Evolutionary conservation across 2,329 filamentous ascomycete species (phyloP).

Genomic region (Fusarium mexicanum): DNA sequence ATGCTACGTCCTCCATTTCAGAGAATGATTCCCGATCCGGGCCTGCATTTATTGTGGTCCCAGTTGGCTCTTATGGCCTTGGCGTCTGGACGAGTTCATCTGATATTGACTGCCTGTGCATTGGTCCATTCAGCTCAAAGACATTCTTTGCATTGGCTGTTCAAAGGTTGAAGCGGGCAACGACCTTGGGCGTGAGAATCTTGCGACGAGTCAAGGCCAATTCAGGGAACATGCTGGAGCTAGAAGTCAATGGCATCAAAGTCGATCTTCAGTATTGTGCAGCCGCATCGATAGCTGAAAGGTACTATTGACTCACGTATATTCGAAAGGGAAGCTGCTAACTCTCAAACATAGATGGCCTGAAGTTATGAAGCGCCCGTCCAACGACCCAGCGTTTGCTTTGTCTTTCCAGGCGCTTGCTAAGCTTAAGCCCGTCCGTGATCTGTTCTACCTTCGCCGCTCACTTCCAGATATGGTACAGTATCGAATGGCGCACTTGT

Average conservation of each 20-base stretch:
- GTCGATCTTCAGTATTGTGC: constrained; percentile 75
- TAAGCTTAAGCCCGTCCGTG: constrained; percentile 72
- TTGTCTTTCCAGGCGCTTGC: constrained; percentile 65
- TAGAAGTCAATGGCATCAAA: constrained; percentile 66
- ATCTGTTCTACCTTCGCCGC: constrained; percentile 67
- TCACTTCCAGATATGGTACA: constrained; percentile 67
- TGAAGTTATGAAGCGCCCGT: constrained; percentile 56
- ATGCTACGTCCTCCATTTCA: constrained; percentile 37
- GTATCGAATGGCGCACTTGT: constrained; percentile 67
- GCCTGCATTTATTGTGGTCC: constrained; percentile 60
- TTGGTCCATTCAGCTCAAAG: constrained; percentile 68
- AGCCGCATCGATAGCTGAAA: constrained; percentile 63
- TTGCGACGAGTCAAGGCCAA: constrained; percentile 67
- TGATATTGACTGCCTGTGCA: constrained; percentile 73
- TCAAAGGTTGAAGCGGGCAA: constrained; percentile 62
- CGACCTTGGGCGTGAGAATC: constrained; percentile 56
- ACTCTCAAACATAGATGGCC: constrained; percentile 52
- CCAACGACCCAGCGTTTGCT: constrained; percentile 63
- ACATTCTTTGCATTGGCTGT: constrained; percentile 69
- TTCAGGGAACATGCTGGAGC: constrained; percentile 71
- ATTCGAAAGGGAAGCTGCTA: background rate
- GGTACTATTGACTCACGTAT: constrained; percentile 40
- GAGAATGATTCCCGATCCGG: constrained; percentile 28
- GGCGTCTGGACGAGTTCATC: constrained; percentile 69
- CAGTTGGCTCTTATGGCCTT: constrained; percentile 74